phyloP scores from a whole-genome alignment of 257 asterid species.

The Craterostigma plantagineum region DNA sequence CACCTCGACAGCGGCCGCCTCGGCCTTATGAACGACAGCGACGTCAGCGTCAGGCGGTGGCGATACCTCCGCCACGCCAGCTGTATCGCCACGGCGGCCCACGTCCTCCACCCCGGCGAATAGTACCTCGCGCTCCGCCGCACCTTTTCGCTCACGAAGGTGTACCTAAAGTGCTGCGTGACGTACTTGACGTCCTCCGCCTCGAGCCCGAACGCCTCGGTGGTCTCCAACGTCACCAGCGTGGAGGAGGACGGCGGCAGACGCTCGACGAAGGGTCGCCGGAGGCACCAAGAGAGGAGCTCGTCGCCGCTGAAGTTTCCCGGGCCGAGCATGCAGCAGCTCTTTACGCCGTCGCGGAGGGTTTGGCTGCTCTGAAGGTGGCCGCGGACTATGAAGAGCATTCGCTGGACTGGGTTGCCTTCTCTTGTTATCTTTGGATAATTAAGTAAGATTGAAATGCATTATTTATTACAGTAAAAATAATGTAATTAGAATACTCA shows the following conservation, averaged over 20 bases:
- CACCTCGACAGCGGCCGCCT: constrained; percentile 69
- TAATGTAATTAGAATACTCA: no score
- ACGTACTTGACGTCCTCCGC: constrained; percentile 87
- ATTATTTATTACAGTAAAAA: no score
- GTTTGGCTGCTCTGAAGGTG: constrained; percentile 96
- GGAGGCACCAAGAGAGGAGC: constrained; percentile 86
- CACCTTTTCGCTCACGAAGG: constrained; percentile 76
- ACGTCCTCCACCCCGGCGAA: constrained; percentile 96
- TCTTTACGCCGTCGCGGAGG: constrained; percentile 63
- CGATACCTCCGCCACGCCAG: constrained; percentile 80
- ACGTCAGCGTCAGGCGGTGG: constrained; percentile 64
- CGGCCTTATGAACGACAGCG: constrained; percentile 77
- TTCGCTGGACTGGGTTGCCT: constrained; percentile 89
- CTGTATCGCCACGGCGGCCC: constrained; percentile 94
- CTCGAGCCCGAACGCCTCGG: constrained; percentile 89
- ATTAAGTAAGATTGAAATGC: no score
- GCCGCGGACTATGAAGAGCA: constrained; percentile 86
- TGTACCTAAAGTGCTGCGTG: constrained; percentile 88
- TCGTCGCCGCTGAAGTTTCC: constrained; percentile 96
- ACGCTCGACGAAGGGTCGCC: constrained; percentile 72
- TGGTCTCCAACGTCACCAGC: constrained; percentile 57
- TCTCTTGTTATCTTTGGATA: constrained; percentile 86
- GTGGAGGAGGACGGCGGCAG: constrained; percentile 83
- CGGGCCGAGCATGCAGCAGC: constrained; percentile 95
- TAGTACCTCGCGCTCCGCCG: constrained; percentile 88